Percentiles rank a stretch among this genome's conserved stretches.
These are phyloP conservation scores for Extremus antarcticus DNA, from an alignment of 495 filamentous ascomycete genomes.

Conservation along the genomic window DNA sequence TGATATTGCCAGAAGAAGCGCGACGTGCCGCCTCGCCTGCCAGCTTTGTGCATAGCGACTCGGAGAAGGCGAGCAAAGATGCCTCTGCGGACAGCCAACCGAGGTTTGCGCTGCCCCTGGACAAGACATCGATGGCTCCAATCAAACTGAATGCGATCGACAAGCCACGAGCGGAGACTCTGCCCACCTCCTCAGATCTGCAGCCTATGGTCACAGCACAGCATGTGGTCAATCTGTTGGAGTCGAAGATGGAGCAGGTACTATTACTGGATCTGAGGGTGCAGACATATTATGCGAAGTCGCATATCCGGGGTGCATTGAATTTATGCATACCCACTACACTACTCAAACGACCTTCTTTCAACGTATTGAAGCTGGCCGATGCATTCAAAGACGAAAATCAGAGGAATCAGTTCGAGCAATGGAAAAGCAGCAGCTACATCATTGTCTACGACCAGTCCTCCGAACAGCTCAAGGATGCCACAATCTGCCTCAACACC, in stretches of 20 bases:
- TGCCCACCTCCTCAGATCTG: constrained; percentile 29
- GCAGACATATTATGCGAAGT: constrained; percentile 65
- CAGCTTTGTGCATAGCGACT: constrained; percentile 23
- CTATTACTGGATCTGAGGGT: constrained; percentile 84
- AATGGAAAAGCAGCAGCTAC: constrained; percentile 60
- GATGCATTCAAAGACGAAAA: constrained; percentile 71
- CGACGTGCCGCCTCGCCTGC: constrained; percentile 33
- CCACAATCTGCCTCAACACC: constrained; percentile 64
- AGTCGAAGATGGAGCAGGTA: constrained; percentile 42
- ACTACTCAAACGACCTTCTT: constrained; percentile 79
- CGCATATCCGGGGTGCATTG: constrained; percentile 64
- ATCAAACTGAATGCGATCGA: neutral
- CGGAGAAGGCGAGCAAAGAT: neutral
- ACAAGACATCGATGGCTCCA: constrained; percentile 13
- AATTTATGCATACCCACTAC: constrained; percentile 96
- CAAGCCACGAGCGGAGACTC: constrained; percentile 45
- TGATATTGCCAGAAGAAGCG: constrained; percentile 30
- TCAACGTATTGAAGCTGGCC: constrained; percentile 79
- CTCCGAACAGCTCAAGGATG: constrained; percentile 68
- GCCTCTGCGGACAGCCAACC: constrained; percentile 36
- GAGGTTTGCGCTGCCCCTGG: constrained; percentile 33
- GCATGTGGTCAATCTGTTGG: constrained; percentile 57
- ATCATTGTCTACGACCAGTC: constrained; percentile 81
- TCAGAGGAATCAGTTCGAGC: constrained; percentile 62
- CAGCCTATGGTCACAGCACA: constrained; percentile 47